These are phyloP conservation scores for Aspergillus brunneoviolaceus DNA, from an alignment of 2,329 filamentous ascomycete genomes.

Conservation along the genomic window DNA sequence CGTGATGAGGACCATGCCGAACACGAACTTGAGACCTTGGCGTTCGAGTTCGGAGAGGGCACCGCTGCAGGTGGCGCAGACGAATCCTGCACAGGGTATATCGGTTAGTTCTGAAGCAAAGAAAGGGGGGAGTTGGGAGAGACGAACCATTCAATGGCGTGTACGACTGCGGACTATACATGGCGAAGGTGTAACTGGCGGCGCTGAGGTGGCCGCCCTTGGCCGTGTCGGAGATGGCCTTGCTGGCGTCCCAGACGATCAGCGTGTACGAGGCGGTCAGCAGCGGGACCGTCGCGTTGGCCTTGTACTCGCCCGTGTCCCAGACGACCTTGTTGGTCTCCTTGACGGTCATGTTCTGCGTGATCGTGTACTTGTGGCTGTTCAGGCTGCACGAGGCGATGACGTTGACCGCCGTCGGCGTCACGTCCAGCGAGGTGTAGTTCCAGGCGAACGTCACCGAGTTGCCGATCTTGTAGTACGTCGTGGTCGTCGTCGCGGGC, in stretches of 20 bases:
- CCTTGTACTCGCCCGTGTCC: slow-evolving; percentile 59
- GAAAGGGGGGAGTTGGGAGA: neutral
- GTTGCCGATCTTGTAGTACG: slow-evolving; percentile 65
- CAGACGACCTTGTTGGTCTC: slow-evolving; percentile 56
- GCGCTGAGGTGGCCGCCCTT: slow-evolving; percentile 56
- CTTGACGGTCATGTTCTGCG: slow-evolving; percentile 57
- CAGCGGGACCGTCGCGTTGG: slow-evolving; percentile 51
- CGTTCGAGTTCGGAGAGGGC: slow-evolving; percentile 55
- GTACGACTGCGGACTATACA: slow-evolving; percentile 59
- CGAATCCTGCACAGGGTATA: slow-evolving; percentile 43
- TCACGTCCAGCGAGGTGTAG: slow-evolving; percentile 62
- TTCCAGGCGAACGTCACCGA: slow-evolving; percentile 67
- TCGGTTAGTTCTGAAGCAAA: slow-evolving; percentile 18
- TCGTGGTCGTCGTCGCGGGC: slow-evolving; percentile 51
- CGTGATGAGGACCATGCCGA: slow-evolving; percentile 58
- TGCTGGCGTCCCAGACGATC: slow-evolving; percentile 59
- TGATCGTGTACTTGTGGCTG: slow-evolving; percentile 60
- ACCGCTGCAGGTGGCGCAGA: slow-evolving; percentile 58
- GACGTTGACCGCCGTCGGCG: slow-evolving; percentile 60
- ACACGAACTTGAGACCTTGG: slow-evolving; percentile 56
- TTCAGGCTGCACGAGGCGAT: slow-evolving; percentile 62
- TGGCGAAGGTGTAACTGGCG: slow-evolving; percentile 58
- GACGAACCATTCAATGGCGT: slow-evolving; percentile 51
- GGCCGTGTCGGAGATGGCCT: slow-evolving; percentile 52
- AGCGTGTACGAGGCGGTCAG: slow-evolving; percentile 63